Conservation (phyloP, 352 stramenopile genomes). For the Globisporangium rhizosaccharum region DNA sequence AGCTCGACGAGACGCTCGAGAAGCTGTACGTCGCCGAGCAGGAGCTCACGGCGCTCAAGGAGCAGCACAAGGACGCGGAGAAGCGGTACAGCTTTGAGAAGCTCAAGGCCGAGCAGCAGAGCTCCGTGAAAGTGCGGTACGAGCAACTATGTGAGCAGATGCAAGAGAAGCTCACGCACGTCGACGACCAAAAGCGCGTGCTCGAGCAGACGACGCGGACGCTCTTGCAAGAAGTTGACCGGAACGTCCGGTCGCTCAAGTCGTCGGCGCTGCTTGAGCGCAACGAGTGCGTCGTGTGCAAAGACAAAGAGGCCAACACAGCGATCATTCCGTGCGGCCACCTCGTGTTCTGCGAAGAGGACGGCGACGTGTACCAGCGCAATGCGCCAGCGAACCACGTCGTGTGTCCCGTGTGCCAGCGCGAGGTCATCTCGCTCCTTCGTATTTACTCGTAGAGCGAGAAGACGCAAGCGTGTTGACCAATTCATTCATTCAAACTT, state of each 20-base stretch:
- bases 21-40: constrained; percentile 46
- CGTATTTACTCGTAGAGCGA: constrained; percentile 55
- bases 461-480: no score
- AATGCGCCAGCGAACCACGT: constrained; percentile 38
- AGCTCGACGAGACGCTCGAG: constrained; percentile 54
- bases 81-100: constrained; percentile 71
- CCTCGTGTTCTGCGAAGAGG: constrained; percentile 80
- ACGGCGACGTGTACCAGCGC: constrained; percentile 61
- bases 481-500: not conserved
- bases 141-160: constrained; percentile 72
- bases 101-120: constrained; percentile 65
- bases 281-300: constrained; percentile 79
- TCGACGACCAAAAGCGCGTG: constrained; percentile 70
- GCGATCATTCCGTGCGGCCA: constrained; percentile 80
- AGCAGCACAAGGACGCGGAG: constrained; percentile 58
- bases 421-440: constrained; percentile 73
- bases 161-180: constrained; percentile 53
- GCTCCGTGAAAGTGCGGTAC: constrained; percentile 67
- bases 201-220: constrained; percentile 76
- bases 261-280: constrained; percentile 49
- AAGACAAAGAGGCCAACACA: constrained; percentile 62
- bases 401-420: constrained; percentile 74
- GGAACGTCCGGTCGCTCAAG: constrained; percentile 67
- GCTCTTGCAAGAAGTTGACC: constrained; percentile 65
- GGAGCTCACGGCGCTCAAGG: constrained; percentile 30